A percentile compares a stretch with the other conserved stretches of the same genome.
phyloP scores from a whole-genome alignment of 768 basidiomycete species.

The Podaxis pistillaris region DNA sequence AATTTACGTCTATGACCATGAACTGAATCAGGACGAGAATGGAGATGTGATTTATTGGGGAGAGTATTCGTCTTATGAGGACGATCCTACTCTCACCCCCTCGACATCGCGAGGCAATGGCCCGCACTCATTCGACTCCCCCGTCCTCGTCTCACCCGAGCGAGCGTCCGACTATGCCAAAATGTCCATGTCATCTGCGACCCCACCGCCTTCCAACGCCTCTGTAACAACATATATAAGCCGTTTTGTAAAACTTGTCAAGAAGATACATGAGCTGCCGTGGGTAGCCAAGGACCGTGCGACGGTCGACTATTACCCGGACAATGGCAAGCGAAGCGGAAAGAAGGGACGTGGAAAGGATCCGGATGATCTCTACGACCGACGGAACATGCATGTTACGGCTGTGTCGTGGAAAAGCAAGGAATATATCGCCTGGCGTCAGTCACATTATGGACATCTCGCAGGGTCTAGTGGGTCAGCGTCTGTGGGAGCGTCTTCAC shows the following conservation, averaged over 20 bases:
- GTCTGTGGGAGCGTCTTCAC: neutral
- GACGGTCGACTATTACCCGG: constrained; percentile 44
- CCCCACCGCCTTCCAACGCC: constrained; percentile 35
- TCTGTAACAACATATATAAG: constrained; percentile 31
- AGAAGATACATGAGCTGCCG: constrained; percentile 37
- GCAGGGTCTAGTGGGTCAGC: neutral
- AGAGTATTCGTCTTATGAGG: too few relatives aligned
- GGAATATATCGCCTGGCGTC: neutral
- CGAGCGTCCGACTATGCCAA: constrained; percentile 47
- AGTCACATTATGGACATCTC: constrained; percentile 1
- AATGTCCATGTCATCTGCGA: constrained; percentile 36
- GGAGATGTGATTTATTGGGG: too few relatives aligned
- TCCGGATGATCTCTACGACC: constrained; percentile 2
- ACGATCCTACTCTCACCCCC: too few relatives aligned
- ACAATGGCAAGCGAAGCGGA: constrained; percentile 8
- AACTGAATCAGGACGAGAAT: too few relatives aligned
- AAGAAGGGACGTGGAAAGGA: constrained; percentile 10
- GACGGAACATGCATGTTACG: neutral
- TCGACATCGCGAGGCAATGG: neutral
- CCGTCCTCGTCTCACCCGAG: constrained; percentile 38
- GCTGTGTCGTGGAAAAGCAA: constrained; percentile 11
- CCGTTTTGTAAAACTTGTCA: constrained; percentile 34
- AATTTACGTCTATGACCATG: too few relatives aligned
- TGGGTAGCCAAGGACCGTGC: constrained; percentile 42
- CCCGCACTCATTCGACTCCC: constrained; percentile 27